Evolutionary conservation across 495 filamentous ascomycete species (phyloP).

Genomic region (Penicillium pulvis): DNA sequence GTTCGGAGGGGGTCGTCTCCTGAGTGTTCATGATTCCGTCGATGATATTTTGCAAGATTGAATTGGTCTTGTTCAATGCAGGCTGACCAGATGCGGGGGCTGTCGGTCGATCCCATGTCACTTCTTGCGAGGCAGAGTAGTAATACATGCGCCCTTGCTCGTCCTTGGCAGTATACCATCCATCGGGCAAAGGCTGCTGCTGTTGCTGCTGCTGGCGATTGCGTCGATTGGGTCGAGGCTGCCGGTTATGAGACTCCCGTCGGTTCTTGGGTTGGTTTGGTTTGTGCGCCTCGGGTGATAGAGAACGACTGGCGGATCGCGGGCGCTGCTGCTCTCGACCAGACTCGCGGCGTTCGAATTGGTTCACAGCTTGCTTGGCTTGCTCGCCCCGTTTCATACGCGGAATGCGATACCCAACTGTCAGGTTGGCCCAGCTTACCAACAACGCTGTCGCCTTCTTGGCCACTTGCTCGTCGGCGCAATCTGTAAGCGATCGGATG

Average conservation of each 20-base stretch:
- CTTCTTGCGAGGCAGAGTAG: constrained; percentile 71
- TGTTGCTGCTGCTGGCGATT: constrained; percentile 24
- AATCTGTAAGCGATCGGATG: constrained; percentile 67
- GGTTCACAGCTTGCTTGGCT: constrained; percentile 50
- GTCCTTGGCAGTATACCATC: constrained; percentile 76
- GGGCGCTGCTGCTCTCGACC: constrained; percentile 60
- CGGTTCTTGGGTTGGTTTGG: constrained; percentile 51
- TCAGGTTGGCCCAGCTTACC: constrained; percentile 83
- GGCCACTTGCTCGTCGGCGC: constrained; percentile 73
- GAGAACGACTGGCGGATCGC: constrained; percentile 53
- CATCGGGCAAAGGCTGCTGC: constrained; percentile 58
- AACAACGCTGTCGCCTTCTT: constrained; percentile 70
- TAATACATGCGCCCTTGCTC: constrained; percentile 71
- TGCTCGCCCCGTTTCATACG: constrained; percentile 70
- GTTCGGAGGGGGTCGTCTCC: constrained; percentile 62
- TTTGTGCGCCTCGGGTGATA: constrained; percentile 54
- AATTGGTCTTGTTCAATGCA: constrained; percentile 66
- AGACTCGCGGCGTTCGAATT: constrained; percentile 68
- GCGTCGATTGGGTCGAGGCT: constrained; percentile 55
- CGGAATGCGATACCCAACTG: constrained; percentile 94
- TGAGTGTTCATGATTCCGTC: constrained; percentile 75
- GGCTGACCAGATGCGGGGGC: constrained; percentile 63
- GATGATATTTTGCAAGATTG: constrained; percentile 80
- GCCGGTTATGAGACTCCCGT: constrained; percentile 60
- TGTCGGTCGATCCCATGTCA: constrained; percentile 79